Conservation (phyloP, 1,139 yeast species). For the Kodamaea ohmeri region DNA sequence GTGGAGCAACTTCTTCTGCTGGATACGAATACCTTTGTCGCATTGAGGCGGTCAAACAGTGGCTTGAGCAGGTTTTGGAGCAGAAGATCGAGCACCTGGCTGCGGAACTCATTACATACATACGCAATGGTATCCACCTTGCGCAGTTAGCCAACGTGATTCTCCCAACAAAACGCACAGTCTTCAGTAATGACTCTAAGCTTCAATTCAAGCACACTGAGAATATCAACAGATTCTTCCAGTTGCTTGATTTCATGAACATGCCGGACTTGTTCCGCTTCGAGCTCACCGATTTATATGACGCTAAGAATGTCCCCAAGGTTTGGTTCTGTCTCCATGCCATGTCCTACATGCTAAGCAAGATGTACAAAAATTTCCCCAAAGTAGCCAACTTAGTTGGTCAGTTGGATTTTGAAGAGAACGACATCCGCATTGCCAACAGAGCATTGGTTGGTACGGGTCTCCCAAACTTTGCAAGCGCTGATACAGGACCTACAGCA, state of each 20-base stretch:
- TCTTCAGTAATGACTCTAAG: slow-evolving; percentile 44
- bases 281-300: slow-evolving; percentile 90
- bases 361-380: slow-evolving; percentile 55
- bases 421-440: slow-evolving; percentile 68
- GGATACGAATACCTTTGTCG: slow-evolving; percentile 86
- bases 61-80: slow-evolving; percentile 46
- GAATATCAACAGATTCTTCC: slow-evolving; percentile 82
- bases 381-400: slow-evolving; percentile 65
- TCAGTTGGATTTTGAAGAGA: slow-evolving; percentile 56
- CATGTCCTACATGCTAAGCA: slow-evolving; percentile 63
- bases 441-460: slow-evolving; percentile 59
- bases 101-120: slow-evolving; percentile 47
- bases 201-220: slow-evolving; percentile 90
- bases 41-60: slow-evolving; percentile 75
- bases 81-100: slow-evolving; percentile 58
- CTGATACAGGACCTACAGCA: slow-evolving; percentile 26
- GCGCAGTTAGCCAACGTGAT: slow-evolving; percentile 77
- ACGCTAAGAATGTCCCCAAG: slow-evolving; percentile 87
- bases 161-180: slow-evolving; percentile 59
- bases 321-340: slow-evolving; percentile 95
- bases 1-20: slow-evolving; percentile 31
- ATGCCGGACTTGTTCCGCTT: slow-evolving; percentile 87
- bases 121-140: slow-evolving; percentile 80
- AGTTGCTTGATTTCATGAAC: slow-evolving; percentile 63
- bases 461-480: slow-evolving; percentile 61